Base-by-base conservation (phyloP, 176 grass and related monocot genomes). In the Oryza longistaminata region DNA sequence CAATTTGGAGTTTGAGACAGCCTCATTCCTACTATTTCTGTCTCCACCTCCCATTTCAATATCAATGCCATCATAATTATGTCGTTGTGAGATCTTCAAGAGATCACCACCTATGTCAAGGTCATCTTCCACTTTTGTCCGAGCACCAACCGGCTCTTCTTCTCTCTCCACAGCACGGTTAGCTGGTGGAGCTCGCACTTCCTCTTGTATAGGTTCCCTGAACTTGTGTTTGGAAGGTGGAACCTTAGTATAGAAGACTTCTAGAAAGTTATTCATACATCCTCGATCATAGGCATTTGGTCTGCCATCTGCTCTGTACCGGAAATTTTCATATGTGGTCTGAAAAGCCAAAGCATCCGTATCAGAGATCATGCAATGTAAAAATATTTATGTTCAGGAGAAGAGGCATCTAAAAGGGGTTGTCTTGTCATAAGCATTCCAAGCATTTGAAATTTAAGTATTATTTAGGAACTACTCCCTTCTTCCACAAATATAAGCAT, bases 241-340 rank as follows among this genome's bases (percentile, higher is more conserved):
- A 17, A 90, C 75, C 64, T 80, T 78, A 1, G 73, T 79, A 27
- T 77, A 94, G 81, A 90, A 73, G 73, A 86, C 93, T 94, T 94
- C 92, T 75, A 76, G 3, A 58, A 94, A 94, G 82, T 94, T 92
- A 78, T 76, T 83, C 62, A 90, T 42, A 80, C 81, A 94, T 25
- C 92, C 94, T 73, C 50, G 90, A 82, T 94, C 76, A 69, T 94
- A 94, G 33, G 84, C 75, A 72, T 90, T 94, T 43, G 46, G 64
- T 53, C 92, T 85, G 73, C 61, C 83, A 52, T 90, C 86, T 71
- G 82, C 62, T 79, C 88, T 88, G 72, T 85, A 87, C n/a, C 88
- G 90, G 52, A 94, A 90, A 83, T 97, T 97, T 73, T 97, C 94
- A 26, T 97, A 86, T 35, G 90, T 97, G 4, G 94, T 97, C 94